phyloP scores from a whole-genome alignment of 2,329 filamentous ascomycete species.

The Talaromyces islandicus region DNA sequence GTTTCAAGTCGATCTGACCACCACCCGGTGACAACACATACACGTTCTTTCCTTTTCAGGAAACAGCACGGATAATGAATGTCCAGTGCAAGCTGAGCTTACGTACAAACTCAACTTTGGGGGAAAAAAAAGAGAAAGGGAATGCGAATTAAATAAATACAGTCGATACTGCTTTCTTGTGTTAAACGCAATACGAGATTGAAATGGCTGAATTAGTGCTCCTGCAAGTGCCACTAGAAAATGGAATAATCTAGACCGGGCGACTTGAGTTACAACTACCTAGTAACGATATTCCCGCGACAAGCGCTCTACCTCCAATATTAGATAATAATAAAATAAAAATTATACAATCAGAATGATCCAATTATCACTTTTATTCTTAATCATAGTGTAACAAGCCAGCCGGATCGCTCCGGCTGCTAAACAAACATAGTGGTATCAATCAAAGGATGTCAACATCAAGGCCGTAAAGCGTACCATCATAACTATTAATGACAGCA shows the following conservation, averaged over 20 bases:
- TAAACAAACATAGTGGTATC: conserved; percentile 4
- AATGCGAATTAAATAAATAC: no score
- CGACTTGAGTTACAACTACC: no score
- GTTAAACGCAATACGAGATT: not conserved
- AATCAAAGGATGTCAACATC: not conserved
- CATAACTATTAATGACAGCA: no score
- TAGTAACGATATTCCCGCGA: not conserved
- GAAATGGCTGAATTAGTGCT: not conserved
- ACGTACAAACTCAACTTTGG: not conserved
- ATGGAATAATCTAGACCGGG: not conserved
- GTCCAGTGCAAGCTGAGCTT: not conserved
- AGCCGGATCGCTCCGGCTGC: not conserved
- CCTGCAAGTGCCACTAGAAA: not conserved
- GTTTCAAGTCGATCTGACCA: not conserved
- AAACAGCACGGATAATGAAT: not conserved
- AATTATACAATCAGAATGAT: not conserved
- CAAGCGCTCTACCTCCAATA: conserved; percentile 1
- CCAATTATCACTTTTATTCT: conserved; percentile 8
- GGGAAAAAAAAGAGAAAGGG: no score
- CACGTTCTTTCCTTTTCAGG: no score
- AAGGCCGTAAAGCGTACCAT: not conserved
- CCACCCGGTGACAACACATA: not conserved
- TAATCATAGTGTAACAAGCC: not conserved
- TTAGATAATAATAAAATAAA: no score
- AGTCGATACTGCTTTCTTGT: no score